Evolutionary conservation across 306 rosid species (phyloP), one percentile per base, ranked within the genome.

Genomic region (Ormosia emarginata): DNA sequence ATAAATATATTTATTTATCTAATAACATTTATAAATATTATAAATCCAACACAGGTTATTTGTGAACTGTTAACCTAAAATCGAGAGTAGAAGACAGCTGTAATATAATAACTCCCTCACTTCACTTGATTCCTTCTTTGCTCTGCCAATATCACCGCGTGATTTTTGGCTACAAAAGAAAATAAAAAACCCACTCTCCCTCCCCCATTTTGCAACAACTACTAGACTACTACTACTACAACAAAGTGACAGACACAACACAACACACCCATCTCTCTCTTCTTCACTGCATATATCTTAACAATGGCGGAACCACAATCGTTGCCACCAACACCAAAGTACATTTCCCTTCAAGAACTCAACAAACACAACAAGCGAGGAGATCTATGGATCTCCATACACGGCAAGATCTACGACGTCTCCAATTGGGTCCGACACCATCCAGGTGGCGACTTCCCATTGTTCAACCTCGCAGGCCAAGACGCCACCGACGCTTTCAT

Each of bases 401-500:
- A 93, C 81, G 97, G 97, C 17, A 88, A 89, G 84, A 57, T 91
- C 78, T 93, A 93, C 87, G 75, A 93, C 50, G 94, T 91, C 6
- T 64, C 97, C 2, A 67, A 81, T 18, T 93, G 97, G 97, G 39
- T 79, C 44, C 30, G 84, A 17, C 52, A 67, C 44, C 98, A 94
- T 68, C 98, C 98, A 2, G 98, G 98, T 67, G 98, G 98, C 29
- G 86, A 86, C 1, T 14, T 52, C 2, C 93, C 94, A 1, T 80
- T 94, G 8, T 40, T 90, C n/a, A 84, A 85, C 74, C 84, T 94
- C 71, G 93, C 94, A 67, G 98, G 98, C 32, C 90, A 88, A 36
- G 98, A 94, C 30, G 95, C 85, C 30, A 94, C 98, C 2, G 98
- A 94, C 40, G 95, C 91, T 2, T 94, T 92, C 85, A 82, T 92